Evolutionary conservation across 805 yeast genomes (phyloP), one percentile per base, ranked within the genome.

Genomic region (Lipomyces spencermartinsiae): DNA sequence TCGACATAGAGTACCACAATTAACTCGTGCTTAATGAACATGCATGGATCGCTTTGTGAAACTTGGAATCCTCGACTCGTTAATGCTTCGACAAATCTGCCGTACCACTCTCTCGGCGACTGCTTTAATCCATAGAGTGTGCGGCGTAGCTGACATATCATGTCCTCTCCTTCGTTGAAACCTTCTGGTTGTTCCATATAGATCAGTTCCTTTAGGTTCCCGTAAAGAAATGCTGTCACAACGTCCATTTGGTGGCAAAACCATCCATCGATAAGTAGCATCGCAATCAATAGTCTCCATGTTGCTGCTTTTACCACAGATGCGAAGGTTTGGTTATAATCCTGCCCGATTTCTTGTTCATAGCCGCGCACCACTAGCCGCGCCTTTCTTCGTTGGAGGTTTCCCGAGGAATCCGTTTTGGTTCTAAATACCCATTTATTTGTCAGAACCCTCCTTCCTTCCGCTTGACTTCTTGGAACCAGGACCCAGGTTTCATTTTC

Each of bases 301-400:
- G 58, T 51, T 29, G 74, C 74, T 64, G 71, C 74, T 2, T 74
- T 64, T 25, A 75, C 67, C 37, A 75, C 78, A 10, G 77, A 76
- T 33, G 78, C 74, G 64, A 74, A 76, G 1, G 76, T 74, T 59
- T 72, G 77, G 2, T 64, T 33, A 62, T 74, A 76, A 60, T 76
- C 76, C 34, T 75, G 64, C n/a, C 77, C 78, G n/a, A 62, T 65
- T 7, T 49, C 61, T 59, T 76, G 77, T 12, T 64, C 63, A 63
- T 65, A 71, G 1, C 78, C 78, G 56, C 75, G 70, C 19, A 75
- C 76, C 16, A 76, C 78, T 7, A 76, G 56, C 8, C 77, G 56
- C 12, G 77, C 76, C 57, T 76, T 76, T 25, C 62, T 67, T 53
- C 64, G 16, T 33, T 61, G 25, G 39, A 69, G 33, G 31, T 39